Base-by-base conservation (phyloP, 306 rosid species). In the Ochetophila trinervis region DNA sequence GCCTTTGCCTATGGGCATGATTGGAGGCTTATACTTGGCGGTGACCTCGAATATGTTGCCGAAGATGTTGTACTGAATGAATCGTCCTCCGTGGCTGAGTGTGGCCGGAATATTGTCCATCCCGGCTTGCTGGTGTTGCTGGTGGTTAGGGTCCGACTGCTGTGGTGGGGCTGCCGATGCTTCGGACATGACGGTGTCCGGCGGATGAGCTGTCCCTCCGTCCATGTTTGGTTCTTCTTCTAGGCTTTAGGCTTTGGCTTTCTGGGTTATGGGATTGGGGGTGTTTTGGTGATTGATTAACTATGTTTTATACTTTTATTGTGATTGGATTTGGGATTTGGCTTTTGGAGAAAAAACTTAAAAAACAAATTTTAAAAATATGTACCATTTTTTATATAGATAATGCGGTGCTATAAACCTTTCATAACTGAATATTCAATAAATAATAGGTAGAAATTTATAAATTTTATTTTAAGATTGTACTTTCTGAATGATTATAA, bases 1-100 rank as follows among this genome's bases (percentile, higher is more conserved):
- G 71, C 98, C 98, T 77, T 89, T 91, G 13, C 98, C 98, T 78
- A 91, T 91, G 44, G 98, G 98, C 98, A 91, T 83, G 80, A 91
- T 86, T 36, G 98, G 98, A 19, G 96, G 98, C 75, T 85, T 87
- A 90, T 91, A 91, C 84, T 89, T 88, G 7, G 95, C 95, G 5
- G 95, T 87, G 56, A 91, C 91, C 77, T 91, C 96, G 40, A 91
- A 91, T 30, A 91, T 80, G 74, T 91, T 91, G 2, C 96, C 98
- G 82, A 91, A 91, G 36, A 91, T 91, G 65, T 91, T 91, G 74
- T 91, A 91, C 78, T 91, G 98, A 52, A 91, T 91, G 68, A 91
- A 91, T 77, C 90, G 77, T 2, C 96, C 98, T 12, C 98, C 95
- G 57, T 91, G 92, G 86, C 95, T 91, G 13, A 89, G 87, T 22